Conservation (phyloP, 208 protist species). For the Acanthamoeba lenticulata region DNA sequence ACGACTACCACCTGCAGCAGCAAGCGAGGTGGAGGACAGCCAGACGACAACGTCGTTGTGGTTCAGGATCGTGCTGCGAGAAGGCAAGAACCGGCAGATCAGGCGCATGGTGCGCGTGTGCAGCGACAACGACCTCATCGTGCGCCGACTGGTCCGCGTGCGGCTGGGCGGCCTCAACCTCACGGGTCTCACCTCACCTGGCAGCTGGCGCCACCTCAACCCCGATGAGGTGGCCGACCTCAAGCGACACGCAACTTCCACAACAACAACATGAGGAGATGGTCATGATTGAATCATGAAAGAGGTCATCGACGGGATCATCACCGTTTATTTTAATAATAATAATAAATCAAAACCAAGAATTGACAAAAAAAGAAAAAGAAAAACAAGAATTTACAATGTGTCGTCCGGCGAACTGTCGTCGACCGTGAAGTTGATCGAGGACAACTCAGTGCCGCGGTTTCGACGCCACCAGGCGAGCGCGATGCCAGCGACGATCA, state of each 20-base stretch:
- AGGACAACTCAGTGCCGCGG: too few relatives aligned
- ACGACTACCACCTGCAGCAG: background rate
- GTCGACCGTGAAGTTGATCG: too few relatives aligned
- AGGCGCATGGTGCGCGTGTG: background rate
- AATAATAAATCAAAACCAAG: too few relatives aligned
- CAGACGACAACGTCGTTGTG: background rate
- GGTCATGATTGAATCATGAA: too few relatives aligned
- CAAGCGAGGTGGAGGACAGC: background rate
- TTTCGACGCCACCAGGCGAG: too few relatives aligned
- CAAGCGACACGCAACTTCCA: background rate
- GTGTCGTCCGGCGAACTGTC: too few relatives aligned
- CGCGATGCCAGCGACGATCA: background rate
- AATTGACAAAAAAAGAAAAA: too few relatives aligned
- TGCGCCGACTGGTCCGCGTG: background rate
- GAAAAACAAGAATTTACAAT: background rate
- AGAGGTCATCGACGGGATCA: too few relatives aligned
- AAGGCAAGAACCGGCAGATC: slow-evolving; percentile 38
- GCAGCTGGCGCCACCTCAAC: slow-evolving; percentile 27
- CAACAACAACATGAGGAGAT: background rate
- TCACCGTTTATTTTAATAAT: too few relatives aligned
- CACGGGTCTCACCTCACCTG: background rate
- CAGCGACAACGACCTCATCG: background rate
- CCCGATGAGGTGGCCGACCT: background rate
- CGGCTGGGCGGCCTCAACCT: background rate
- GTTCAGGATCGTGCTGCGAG: slow-evolving; percentile 1